phyloP scores from a whole-genome alignment of 768 basidiomycete genomes.

The Botryobasidium botryosum region DNA sequence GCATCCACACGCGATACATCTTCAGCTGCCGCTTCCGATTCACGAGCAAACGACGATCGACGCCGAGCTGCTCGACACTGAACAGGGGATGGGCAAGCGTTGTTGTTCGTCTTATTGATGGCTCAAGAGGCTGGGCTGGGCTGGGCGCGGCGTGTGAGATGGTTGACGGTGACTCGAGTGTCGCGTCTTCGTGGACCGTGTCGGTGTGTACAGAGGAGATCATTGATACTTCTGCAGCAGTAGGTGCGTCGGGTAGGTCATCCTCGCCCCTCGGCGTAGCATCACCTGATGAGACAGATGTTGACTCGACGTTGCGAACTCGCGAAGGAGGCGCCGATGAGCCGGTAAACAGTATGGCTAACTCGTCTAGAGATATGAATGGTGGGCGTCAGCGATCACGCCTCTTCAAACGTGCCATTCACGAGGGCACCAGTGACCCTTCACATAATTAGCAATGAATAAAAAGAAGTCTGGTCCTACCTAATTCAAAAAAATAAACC shows the following conservation, averaged over 20 bases:
- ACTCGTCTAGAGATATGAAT: slow-evolving; percentile 1
- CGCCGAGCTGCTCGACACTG: slow-evolving; percentile 64
- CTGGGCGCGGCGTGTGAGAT: too few species aligned
- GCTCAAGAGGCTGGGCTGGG: too few species aligned
- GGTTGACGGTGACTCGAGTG: too few species aligned
- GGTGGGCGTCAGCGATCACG: too few species aligned
- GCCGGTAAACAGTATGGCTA: slow-evolving; percentile 2
- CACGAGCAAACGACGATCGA: slow-evolving; percentile 78
- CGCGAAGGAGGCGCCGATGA: background rate
- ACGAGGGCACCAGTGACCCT: background rate
- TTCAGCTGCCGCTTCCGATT: slow-evolving; percentile 89
- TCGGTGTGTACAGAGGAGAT: too few species aligned
- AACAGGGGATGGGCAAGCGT: slow-evolving; percentile 62
- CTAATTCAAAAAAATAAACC: slow-evolving; percentile 90
- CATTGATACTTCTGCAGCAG: background rate
- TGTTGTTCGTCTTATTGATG: too few species aligned
- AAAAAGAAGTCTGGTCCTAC: slow-evolving; percentile 23
- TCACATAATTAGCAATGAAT: background rate
- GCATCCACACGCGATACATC: slow-evolving; percentile 97
- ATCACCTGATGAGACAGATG: background rate
- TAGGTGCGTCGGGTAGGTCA: background rate
- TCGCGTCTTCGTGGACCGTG: too few species aligned
- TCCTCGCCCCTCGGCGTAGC: background rate
- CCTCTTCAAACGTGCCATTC: too few species aligned
- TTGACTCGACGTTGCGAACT: too few species aligned